Evolutionary conservation across 2,329 filamentous ascomycete genomes (phyloP).

Genomic region (Cladophialophora yegresii): DNA sequence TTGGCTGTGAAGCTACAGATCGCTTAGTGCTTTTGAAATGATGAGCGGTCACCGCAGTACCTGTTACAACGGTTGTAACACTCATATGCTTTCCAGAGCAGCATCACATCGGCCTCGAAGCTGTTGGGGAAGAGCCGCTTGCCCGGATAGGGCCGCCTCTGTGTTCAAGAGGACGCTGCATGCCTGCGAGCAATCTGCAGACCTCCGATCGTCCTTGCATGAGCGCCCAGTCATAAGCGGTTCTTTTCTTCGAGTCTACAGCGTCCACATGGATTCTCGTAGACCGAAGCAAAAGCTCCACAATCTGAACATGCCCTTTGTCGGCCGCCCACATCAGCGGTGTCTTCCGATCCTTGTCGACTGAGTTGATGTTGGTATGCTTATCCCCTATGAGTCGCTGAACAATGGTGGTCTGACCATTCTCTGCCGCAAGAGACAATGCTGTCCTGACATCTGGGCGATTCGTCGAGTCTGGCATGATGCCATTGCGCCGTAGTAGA

Average conservation of each 20-base stretch:
- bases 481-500: not conserved
- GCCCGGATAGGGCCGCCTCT: not conserved
- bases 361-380: not conserved
- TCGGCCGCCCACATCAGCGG: not conserved
- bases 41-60: not conserved
- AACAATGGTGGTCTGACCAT: not conserved
- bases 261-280: not conserved
- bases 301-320: not conserved
- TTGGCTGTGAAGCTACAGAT: not conserved
- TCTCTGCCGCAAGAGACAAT: not conserved
- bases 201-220: not conserved
- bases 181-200: not conserved
- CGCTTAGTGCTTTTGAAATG: not conserved
- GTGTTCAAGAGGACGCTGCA: not conserved
- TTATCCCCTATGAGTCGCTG: not conserved
- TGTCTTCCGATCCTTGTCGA: not conserved
- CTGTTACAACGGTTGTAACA: not conserved
- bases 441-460: not conserved
- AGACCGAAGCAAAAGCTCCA: not conserved
- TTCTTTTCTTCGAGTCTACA: not conserved
- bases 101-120: not conserved
- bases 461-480: not conserved
- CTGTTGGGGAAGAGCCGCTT: not conserved
- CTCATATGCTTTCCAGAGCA: not conserved
- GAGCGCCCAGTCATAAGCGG: not conserved